Percentiles rank a stretch among this genome's conserved stretches.
Conservation (phyloP, 2,329 filamentous ascomycete genomes). For the Colletotrichum somersetense region DNA sequence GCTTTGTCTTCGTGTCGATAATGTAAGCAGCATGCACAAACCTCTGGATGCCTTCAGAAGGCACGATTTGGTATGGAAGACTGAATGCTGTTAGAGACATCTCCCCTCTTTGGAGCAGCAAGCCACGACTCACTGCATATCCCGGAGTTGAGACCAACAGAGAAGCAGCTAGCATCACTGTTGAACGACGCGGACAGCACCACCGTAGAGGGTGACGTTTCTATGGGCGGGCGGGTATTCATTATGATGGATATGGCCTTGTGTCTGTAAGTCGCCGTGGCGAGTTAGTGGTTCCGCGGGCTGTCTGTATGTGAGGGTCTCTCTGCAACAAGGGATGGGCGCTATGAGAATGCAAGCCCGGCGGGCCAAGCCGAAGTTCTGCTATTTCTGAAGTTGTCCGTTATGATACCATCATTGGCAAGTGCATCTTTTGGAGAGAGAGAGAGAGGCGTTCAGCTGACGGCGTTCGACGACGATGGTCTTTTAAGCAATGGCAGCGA, state of each 20-base stretch:
- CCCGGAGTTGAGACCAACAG: slow-evolving; percentile 86
- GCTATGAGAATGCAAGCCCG: neutral
- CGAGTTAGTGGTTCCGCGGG: slow-evolving; percentile 6
- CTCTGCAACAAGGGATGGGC: slow-evolving; percentile 13
- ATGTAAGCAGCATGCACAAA: slow-evolving; percentile 43
- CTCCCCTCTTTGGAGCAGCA: neutral
- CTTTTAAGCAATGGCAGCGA: slow-evolving; percentile 5
- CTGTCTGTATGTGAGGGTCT: slow-evolving; percentile 14
- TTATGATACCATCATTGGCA: slow-evolving; percentile 33
- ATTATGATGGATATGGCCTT: slow-evolving; percentile 60
- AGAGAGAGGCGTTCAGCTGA: slow-evolving; percentile 23
- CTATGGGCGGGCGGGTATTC: slow-evolving; percentile 91
- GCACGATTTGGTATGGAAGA: slow-evolving; percentile 80
- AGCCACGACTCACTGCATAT: slow-evolving; percentile 78
- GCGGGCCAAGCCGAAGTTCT: slow-evolving; percentile 18
- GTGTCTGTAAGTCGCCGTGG: slow-evolving; percentile 24
- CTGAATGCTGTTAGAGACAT: slow-evolving; percentile 58
- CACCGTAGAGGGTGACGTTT: slow-evolving; percentile 78
- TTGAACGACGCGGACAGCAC: slow-evolving; percentile 91
- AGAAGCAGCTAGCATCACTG: slow-evolving; percentile 84
- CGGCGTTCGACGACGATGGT: slow-evolving; percentile 24
- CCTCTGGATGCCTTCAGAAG: slow-evolving; percentile 71
- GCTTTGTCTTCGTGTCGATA: neutral
- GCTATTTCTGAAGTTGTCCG: slow-evolving; percentile 12
- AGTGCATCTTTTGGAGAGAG: slow-evolving; percentile 20